Base-by-base conservation (phyloP, 352 stramenopile species). In the Phytophthora uliginosa region DNA sequence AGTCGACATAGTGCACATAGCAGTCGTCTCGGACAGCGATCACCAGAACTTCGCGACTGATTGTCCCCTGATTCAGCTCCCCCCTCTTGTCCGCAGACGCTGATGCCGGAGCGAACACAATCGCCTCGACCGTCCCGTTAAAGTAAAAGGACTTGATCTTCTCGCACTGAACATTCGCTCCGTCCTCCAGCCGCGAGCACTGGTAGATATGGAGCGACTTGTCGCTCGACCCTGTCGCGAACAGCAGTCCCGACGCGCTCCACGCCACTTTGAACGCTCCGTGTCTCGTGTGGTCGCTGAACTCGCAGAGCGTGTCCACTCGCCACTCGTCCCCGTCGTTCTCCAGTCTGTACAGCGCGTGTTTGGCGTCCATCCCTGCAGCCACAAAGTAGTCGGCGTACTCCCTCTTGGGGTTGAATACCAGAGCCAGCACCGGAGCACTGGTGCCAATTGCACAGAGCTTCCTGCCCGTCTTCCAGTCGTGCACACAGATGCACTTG, bases 71-170 rank as follows among this genome's bases (percentile, higher is more conserved):
- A n/a, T 59, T 28, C 18, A 31, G 4, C 28, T 31, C 28, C 28
- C 28, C 28, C 28, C 28, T 8, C 4, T 31, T 4, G 4, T 31
- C 28, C 26, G 26, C n/a, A n/a, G n/a, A n/a, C n/a, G n/a, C n/a
- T n/a, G 50, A 47, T 12, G 63, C 34, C 12, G 87, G 86, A 9
- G 90, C 71, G 51, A 95, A 94, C 51, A 69, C 69, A 10, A 94
- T 71, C 1, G 86, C 85, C 56, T 94, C 85, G 31, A 94, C 81
- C 13, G 84, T 89, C 34, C 88, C 88, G 62, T 96, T 96, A 62
- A 96, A 96, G 75, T 92, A 96, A 64, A 91, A 95, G 48, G 86
- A 94, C 73, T 89, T 90, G 67, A 92, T 80, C 60, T 94, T 93
- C 61, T 83, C 80, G 28, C 80, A 87, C 31, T 64, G 42, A 54